These are phyloP conservation scores for Wickerhamomyces kurtzmanii DNA, from an alignment of 805 yeast species.

Conservation along the genomic window DNA sequence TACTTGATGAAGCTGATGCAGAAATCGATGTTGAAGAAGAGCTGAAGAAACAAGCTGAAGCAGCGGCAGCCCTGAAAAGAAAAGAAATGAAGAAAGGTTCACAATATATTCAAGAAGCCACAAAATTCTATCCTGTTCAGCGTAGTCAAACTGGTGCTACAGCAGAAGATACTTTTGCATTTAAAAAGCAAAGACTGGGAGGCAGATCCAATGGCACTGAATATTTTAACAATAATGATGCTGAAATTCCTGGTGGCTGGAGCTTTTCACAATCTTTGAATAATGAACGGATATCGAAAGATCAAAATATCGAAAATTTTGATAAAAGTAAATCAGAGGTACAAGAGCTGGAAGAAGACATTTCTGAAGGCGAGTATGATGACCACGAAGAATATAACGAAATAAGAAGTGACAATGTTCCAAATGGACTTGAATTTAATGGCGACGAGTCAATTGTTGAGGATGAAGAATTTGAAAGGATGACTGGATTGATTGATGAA, in stretches of 20 bases:
- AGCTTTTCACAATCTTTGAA: no score
- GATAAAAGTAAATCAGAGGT: conserved; percentile 2
- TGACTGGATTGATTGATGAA: conserved; percentile 37
- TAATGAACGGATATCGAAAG: not conserved
- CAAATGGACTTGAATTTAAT: conserved; percentile 2
- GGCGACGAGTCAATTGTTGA: conserved; percentile 11
- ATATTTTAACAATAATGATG: no score
- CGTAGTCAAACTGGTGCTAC: no score
- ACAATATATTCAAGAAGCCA: not conserved
- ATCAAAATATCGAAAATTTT: not conserved
- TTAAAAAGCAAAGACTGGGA: conserved; percentile 20
- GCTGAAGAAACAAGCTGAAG: conserved; percentile 9
- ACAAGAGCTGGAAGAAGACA: conserved; percentile 2
- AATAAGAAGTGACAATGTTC: conserved; percentile 3
- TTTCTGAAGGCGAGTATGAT: conserved; percentile 6
- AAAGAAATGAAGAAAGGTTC: not conserved
- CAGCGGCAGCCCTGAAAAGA: conserved; percentile 1
- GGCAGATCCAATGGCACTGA: conserved; percentile 3
- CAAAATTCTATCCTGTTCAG: no score
- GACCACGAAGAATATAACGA: conserved; percentile 2
- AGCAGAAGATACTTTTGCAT: conserved; percentile 18
- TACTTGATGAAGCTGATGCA: conserved; percentile 56
- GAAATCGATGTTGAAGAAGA: conserved; percentile 41
- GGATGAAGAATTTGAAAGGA: conserved; percentile 11
- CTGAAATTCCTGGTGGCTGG: conserved; percentile 23